Percentiles rank a stretch among this genome's conserved stretches.
phyloP scores from a whole-genome alignment of 208 protist genomes.

The Trypanosoma rangeli region DNA sequence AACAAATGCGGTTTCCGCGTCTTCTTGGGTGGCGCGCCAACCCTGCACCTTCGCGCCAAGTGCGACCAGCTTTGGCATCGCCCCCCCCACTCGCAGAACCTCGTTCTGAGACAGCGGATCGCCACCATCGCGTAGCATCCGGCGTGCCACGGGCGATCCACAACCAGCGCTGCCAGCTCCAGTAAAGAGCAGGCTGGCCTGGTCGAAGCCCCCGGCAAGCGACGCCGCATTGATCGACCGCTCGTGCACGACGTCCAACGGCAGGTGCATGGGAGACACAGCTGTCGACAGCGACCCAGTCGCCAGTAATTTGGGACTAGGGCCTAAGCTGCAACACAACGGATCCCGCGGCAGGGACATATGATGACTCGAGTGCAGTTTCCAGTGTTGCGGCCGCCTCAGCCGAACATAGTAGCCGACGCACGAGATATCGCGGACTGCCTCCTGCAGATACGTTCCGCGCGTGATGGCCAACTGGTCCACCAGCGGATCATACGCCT shows the following conservation, averaged over 20 bases:
- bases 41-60: constrained; percentile 71
- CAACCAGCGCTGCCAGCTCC: background rate
- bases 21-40: constrained; percentile 80
- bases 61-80: constrained; percentile 42
- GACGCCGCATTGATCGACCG: background rate
- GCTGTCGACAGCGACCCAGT: background rate
- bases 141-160: constrained; percentile 24
- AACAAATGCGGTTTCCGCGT: constrained; percentile 70
- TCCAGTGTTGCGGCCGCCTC: constrained; percentile 10
- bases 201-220: background rate
- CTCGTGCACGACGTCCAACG: background rate
- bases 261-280: background rate
- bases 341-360: constrained; percentile 5
- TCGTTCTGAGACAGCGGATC: constrained; percentile 15
- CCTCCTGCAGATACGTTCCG: constrained; percentile 50
- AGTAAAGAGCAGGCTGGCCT: too few species aligned
- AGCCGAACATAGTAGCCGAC: constrained; percentile 55
- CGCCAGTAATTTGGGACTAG: background rate
- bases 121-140: constrained; percentile 26
- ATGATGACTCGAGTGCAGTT: background rate
- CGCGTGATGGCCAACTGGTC: constrained; percentile 68
- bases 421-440: constrained; percentile 67
- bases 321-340: background rate
- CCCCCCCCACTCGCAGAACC: constrained; percentile 45
- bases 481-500: constrained; percentile 74